These are phyloP conservation scores for Effrenium voratum DNA, from an alignment of 73 alveolate genomes.

Conservation along the genomic window DNA sequence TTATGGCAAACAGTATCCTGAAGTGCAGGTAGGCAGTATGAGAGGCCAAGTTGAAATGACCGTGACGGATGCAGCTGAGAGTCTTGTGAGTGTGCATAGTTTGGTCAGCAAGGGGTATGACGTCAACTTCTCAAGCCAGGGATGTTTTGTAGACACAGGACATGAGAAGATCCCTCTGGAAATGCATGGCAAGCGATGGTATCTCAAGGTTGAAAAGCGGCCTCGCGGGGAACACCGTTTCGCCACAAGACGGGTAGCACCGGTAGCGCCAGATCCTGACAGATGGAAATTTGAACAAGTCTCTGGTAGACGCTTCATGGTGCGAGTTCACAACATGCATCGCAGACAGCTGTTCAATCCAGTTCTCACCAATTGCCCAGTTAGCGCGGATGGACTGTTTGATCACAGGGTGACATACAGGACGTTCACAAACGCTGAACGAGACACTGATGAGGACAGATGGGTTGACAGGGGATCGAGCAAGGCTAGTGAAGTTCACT, in stretches of 20 bases:
- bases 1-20: slow-evolving; percentile 30
- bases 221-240: background rate
- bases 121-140: background rate
- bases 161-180: background rate
- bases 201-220: background rate
- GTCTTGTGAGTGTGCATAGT: background rate
- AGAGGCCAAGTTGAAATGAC: background rate
- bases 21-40: background rate
- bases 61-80: slow-evolving; percentile 55
- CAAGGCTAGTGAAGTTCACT: no score
- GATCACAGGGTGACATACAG: no score
- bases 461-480: no score
- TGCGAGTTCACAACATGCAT: background rate
- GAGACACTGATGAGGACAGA: no score
- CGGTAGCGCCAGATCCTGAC: background rate
- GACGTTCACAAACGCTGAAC: no score
- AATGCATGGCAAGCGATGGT: slow-evolving; percentile 56
- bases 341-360: background rate
- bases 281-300: background rate
- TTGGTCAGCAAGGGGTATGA: background rate
- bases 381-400: no score
- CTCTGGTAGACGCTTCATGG: background rate
- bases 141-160: background rate
- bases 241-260: background rate
- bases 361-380: no score